Evolutionary conservation across 176 grass and related monocot genomes (phyloP).

Genomic region (Musa schizocarpa): DNA sequence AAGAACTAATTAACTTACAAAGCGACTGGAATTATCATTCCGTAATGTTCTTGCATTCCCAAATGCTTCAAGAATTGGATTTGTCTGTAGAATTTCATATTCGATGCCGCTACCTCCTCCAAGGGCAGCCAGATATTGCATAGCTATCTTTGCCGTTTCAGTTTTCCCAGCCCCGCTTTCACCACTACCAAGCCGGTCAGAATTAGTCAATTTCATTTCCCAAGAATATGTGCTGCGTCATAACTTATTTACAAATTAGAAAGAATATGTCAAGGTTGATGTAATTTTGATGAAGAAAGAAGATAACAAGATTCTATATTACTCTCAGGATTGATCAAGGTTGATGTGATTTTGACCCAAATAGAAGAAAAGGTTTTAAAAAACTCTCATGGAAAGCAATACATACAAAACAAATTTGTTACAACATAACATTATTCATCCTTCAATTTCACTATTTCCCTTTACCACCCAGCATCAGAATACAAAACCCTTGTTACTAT

Average conservation of each 20-base stretch:
- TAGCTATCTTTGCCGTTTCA: conserved; percentile 97
- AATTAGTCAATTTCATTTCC: conserved; percentile 18
- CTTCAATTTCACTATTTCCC: not conserved
- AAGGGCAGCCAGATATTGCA: conserved; percentile 97
- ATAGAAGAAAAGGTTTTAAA: too few species aligned
- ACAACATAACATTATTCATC: not conserved
- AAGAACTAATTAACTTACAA: conserved; percentile 43
- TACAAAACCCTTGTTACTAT: not conserved
- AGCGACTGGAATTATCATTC: conserved; percentile 99
- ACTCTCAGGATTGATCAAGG: too few species aligned
- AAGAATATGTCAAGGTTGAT: too few species aligned
- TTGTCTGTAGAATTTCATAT: conserved; percentile 98
- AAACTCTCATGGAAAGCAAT: not conserved
- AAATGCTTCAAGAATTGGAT: conserved; percentile 99
- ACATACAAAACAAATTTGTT: not conserved
- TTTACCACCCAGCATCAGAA: not conserved
- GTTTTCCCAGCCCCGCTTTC: conserved; percentile 99
- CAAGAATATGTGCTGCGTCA: not conserved
- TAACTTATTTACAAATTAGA: not conserved
- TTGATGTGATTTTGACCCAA: too few species aligned
- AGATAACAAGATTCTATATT: too few species aligned
- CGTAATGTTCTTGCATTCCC: conserved; percentile 98
- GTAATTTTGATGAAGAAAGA: too few species aligned
- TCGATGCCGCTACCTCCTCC: conserved; percentile 93
- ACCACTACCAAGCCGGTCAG: conserved; percentile 45